Evolutionary conservation across 2,329 filamentous ascomycete genomes (phyloP).

Genomic region (Sclerotinia trifoliorum): DNA sequence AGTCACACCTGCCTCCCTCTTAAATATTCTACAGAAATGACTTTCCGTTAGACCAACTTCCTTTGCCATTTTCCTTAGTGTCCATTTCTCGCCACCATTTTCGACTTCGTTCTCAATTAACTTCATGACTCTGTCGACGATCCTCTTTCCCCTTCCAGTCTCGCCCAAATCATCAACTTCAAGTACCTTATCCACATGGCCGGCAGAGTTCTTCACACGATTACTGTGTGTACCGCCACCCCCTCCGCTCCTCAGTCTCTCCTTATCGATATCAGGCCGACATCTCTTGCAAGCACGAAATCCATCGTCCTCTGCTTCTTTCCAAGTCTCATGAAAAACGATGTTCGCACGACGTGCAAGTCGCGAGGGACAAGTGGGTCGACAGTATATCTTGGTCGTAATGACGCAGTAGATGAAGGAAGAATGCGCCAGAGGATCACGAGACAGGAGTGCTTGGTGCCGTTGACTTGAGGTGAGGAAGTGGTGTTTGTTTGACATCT

Average conservation of each 20-base stretch:
- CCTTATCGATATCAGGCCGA: neutral
- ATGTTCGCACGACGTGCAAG: slow-evolving; percentile 61
- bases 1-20: slow-evolving; percentile 42
- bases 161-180: neutral
- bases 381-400: slow-evolving; percentile 55
- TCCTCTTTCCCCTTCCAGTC: slow-evolving; percentile 12
- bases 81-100: slow-evolving; percentile 34
- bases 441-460: slow-evolving; percentile 34
- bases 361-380: slow-evolving; percentile 59
- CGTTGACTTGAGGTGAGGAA: neutral
- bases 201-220: neutral
- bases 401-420: slow-evolving; percentile 52
- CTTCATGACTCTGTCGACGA: neutral
- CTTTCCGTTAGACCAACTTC: slow-evolving; percentile 54
- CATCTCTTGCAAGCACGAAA: slow-evolving; percentile 13
- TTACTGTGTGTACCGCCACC: no score
- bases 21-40: slow-evolving; percentile 60
- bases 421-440: slow-evolving; percentile 42
- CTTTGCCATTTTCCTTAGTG: slow-evolving; percentile 49
- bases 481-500: neutral
- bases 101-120: neutral
- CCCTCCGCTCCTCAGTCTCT: no score
- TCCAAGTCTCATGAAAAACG: slow-evolving; percentile 48
- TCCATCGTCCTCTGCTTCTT: neutral
- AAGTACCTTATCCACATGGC: fast-evolving